Evolutionary conservation across 805 yeast genomes (phyloP).

Genomic region (Kluyveromyces dobzhanskii): DNA sequence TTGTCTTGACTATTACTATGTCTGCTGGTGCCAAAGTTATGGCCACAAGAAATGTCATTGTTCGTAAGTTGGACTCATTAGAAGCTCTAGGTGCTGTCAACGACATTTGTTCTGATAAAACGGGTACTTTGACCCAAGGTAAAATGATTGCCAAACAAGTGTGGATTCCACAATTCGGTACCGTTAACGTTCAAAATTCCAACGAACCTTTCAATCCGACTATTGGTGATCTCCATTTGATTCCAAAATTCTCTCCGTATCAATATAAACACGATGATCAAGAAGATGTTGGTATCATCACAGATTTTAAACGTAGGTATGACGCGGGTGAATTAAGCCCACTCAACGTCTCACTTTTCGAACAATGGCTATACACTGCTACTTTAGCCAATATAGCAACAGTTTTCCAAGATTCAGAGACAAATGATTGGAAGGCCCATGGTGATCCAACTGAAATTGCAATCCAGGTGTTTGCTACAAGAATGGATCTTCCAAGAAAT

Average conservation of each 20-base stretch:
- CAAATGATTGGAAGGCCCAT: slow-evolving; percentile 58
- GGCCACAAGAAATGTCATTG: slow-evolving; percentile 92
- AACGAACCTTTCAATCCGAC: slow-evolving; percentile 84
- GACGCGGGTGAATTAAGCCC: slow-evolving; percentile 11
- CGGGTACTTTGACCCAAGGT: slow-evolving; percentile 84
- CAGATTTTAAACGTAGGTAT: slow-evolving; percentile 17
- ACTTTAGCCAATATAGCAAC: slow-evolving; percentile 75
- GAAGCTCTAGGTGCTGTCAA: slow-evolving; percentile 93
- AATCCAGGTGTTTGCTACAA: slow-evolving; percentile 64
- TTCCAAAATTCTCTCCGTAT: slow-evolving; percentile 52
- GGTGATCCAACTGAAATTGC: slow-evolving; percentile 92
- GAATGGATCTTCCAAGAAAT: slow-evolving; percentile 45
- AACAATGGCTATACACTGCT: slow-evolving; percentile 54
- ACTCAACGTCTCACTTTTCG: slow-evolving; percentile 24
- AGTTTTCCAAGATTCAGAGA: slow-evolving; percentile 42
- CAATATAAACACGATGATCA: slow-evolving; percentile 23
- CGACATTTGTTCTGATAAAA: slow-evolving; percentile 87
- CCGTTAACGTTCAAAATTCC: slow-evolving; percentile 51
- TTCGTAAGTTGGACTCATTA: slow-evolving; percentile 84
- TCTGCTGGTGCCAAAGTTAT: slow-evolving; percentile 94
- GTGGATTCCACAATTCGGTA: slow-evolving; percentile 76
- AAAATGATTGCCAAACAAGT: slow-evolving; percentile 81
- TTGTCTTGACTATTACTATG: slow-evolving; percentile 92
- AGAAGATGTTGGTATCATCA: slow-evolving; percentile 25
- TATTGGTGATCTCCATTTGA: slow-evolving; percentile 83